Base-by-base conservation (phyloP, 306 rosid species). In the Vachellia collinsii region DNA sequence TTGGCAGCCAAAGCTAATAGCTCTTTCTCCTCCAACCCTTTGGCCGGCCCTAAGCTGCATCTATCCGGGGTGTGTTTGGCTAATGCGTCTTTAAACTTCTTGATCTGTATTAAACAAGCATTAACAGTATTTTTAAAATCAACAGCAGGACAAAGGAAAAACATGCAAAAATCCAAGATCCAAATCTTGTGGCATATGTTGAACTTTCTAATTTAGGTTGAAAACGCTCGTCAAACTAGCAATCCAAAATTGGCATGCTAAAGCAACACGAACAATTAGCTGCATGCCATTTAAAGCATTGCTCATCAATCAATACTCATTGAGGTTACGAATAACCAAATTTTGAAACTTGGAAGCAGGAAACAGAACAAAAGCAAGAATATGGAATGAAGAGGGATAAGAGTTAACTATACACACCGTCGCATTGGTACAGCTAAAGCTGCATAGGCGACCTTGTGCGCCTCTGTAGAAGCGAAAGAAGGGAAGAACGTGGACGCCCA, bases 11-110 rank as follows among this genome's bases (percentile, higher is more conserved):
- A 86, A 20, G 99, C 97, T 3, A 87, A n/a, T 22, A 95, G 98
- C 72, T 93, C 99, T 79, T 90, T 91, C 92, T 95, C 98, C 81
- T 93, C 99, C 87, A 95, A 83, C 76, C 99, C 99, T 83, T 87
- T 92, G 36, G 90, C 78, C 38, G 98, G 99, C 0, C 86, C 94
- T 41, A 95, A 88, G 83, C 99, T 91, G 85, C 98, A 93, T 36
- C 99, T 86, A 14, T 90, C 93, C 0, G 98, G 87, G 64, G 86
- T 81, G 89, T 95, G 97, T 81, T 95, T 93, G 74, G 96, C 90
- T 65, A 95, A 85, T 62, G 99, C 99, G 81, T 93, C 97, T 85
- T 64, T 94, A 51, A 94, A 94, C 85, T 94, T 94, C 90, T 93
- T 93, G 77, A 95, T 90, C 99, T 95, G 90, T 54, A 37, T 69